Evolutionary conservation across 768 basidiomycete genomes (phyloP), one percentile per base, ranked within the genome.

Genomic region (Pseudohyphozyma bogoriensis): DNA sequence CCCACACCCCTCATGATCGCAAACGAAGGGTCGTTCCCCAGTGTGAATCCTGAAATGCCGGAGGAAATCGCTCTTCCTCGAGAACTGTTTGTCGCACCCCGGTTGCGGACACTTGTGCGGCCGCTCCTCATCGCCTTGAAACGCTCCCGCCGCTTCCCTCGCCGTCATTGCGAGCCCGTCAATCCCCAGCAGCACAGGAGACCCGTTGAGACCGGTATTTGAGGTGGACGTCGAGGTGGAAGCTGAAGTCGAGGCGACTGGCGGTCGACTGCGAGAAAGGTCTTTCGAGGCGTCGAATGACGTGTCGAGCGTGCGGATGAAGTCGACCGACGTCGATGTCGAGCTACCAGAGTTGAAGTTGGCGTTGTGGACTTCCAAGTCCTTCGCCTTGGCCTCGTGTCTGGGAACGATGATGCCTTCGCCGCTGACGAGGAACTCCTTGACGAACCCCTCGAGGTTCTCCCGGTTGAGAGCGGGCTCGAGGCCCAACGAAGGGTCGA

Each of bases 31-130:
- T 54, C 89, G 79, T 73, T 91, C 89, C 22, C 89, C 89, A 0
- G 89, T 90, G 69, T 92, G 89, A 77, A 90, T 90, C 46, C 87
- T 82, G 78, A 83, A 86, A 71, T 92, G 89, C 31, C 89, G 82
- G 44, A 82, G 80, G 47, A 91, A 79, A 71, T 91, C 89, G 70
- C 88, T 90, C 60, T 84, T 80, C 28, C 89, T 81, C 32, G 84
- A 85, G 71, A 91, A 91, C 13, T 82, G 78, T 76, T 90, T 91
- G 68, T 79, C 78, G 69, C 89, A 91, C 40, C 83, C 79, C 5
- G 28, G 13, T 3, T 57, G 36, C 55, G 65, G 65, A 22, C 65
- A 66, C 51, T 58, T 45, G 36, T 66, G 65, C 22, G 65, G 60
- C 52, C 60, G 46, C 15, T 62, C 51, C 51, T 66, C 65, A 51